Evolutionary conservation across 2,329 filamentous ascomycete species (phyloP), one percentile per base, ranked within the genome.

Genomic region (Penicillium sp.): DNA sequence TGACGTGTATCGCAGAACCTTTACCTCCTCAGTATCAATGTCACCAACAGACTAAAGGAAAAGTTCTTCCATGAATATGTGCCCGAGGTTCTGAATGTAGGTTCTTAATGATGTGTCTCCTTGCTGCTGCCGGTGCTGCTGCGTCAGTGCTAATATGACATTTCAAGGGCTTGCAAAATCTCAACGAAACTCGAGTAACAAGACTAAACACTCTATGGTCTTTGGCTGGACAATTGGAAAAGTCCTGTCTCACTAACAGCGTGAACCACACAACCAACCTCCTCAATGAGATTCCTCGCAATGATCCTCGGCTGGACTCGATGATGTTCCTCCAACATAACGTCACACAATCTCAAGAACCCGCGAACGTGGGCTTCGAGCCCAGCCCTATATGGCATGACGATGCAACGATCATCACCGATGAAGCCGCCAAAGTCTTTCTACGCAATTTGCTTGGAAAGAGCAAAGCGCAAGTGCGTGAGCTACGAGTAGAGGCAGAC

Each of bases 251-350:
- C 42, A 80, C 83, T 52, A 82, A 86, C 57, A 91, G 89, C 65
- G 82, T 81, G 3, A 81, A 82, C 33, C 81, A 89, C 53, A 76
- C 95, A 58, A 79, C 86, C 27, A 84, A 87, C 58, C 79, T 96
- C 9, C 77, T 83, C 4, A 79, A 82, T 49, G 92, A 97, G 66
- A 93, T 98, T 43, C 81, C 86, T 10, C 82, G 92, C 50, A 98
- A 98, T 66, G 81, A 87, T 54, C 93, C 93, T 8, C 80, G 87
- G 40, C 80, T 98, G 35, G 95, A 98, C 71, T 95, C 90, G 18
- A 89, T 95, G 79, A 98, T 98, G 93, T 98, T 96, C 70, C 84
- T 95, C 49, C 85, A 87, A 54, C 93, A 98, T 75, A 98, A 98
- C 65, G 83, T 88, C 60, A 81, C 82, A 23, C 75, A 80, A 44